Evolutionary conservation across 306 rosid species (phyloP).

Genomic region (Aeschynomene evenia): DNA sequence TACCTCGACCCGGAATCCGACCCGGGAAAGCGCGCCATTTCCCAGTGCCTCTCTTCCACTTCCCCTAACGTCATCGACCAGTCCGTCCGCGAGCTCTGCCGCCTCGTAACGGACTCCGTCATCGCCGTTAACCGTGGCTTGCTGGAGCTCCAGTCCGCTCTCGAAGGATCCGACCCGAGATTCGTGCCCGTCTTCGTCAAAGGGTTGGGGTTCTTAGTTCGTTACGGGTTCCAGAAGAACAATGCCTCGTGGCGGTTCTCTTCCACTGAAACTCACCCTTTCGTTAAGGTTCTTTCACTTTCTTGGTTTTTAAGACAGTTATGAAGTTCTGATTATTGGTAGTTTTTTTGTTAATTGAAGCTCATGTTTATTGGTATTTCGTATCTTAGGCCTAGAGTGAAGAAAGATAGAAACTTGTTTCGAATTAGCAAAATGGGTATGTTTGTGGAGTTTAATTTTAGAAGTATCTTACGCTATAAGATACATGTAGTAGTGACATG

Average conservation of each 20-base stretch:
- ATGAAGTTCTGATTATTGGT: neutral
- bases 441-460: too few relatives aligned
- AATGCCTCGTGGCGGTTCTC: slow-evolving; percentile 44
- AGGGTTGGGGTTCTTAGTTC: slow-evolving; percentile 69
- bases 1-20: slow-evolving; percentile 64
- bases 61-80: slow-evolving; percentile 78
- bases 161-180: slow-evolving; percentile 61
- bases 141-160: slow-evolving; percentile 77
- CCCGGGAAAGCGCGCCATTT: slow-evolving; percentile 71
- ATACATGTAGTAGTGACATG: too few relatives aligned
- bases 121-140: slow-evolving; percentile 49
- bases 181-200: slow-evolving; percentile 66
- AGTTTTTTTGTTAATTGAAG: neutral
- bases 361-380: slow-evolving; percentile 3
- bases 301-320: neutral
- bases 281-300: slow-evolving; percentile 54
- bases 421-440: neutral
- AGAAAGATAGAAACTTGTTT: neutral
- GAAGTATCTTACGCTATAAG: too few relatives aligned
- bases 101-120: slow-evolving; percentile 57
- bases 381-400: neutral
- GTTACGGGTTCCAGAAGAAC: slow-evolving; percentile 54
- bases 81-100: slow-evolving; percentile 81
- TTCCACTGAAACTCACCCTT: slow-evolving; percentile 57
- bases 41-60: slow-evolving; percentile 61